Conservation (phyloP, 2,329 filamentous ascomycete species). For the Sporothrix pseudoabietina region DNA sequence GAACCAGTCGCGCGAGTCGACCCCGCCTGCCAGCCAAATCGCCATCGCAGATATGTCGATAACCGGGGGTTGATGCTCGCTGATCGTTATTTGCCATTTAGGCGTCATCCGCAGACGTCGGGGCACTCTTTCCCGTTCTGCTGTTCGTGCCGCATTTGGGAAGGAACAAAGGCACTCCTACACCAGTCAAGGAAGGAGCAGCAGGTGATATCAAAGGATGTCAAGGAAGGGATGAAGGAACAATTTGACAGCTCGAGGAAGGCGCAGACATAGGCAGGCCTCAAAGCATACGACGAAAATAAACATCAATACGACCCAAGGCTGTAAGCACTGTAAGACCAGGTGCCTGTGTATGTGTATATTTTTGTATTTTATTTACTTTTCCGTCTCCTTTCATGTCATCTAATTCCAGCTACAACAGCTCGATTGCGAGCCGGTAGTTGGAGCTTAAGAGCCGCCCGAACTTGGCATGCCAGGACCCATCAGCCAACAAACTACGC, state of each 20-base stretch:
- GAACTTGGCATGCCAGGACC: conserved; percentile 7
- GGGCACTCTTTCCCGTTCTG: neutral
- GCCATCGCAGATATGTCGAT: neutral
- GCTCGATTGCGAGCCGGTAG: neutral
- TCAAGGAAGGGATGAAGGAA: conserved; percentile 16
- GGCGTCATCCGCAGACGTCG: neutral
- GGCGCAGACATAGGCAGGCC: neutral
- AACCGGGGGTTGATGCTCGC: neutral
- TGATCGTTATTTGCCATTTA: conserved; percentile 11
- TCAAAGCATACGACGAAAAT: neutral
- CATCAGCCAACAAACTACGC: neutral
- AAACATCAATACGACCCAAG: neutral
- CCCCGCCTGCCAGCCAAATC: neutral
- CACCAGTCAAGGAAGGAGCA: neutral
- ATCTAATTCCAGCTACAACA: neutral
- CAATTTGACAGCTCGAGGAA: conserved; percentile 1
- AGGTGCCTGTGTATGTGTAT: neutral
- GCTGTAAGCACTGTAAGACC: conserved; percentile 7
- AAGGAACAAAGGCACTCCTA: neutral
- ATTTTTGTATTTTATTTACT: neutral
- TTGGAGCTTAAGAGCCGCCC: conserved; percentile 2
- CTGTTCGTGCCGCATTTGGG: neutral
- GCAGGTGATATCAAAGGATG: neutral
- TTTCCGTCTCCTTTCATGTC: neutral
- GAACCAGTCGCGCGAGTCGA: neutral